These are phyloP conservation scores for Saprolegnia diclina DNA, from an alignment of 352 stramenopile genomes.

Conservation along the genomic window DNA sequence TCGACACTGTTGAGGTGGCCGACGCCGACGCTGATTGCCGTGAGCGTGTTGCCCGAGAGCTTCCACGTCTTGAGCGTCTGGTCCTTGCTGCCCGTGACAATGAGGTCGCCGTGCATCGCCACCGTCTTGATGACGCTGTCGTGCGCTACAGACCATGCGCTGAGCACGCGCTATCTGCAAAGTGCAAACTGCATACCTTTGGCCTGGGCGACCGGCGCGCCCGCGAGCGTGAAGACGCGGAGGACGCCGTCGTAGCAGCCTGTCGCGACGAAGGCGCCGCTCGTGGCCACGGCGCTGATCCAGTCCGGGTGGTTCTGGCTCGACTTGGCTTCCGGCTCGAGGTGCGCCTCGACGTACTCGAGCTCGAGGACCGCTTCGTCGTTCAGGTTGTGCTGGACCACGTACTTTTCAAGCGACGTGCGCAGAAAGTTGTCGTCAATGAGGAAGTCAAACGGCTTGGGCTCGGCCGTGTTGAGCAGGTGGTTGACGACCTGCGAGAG, in stretches of 20 bases:
- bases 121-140: constrained; percentile 71
- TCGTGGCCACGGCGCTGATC: constrained; percentile 66
- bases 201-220: constrained; percentile 47
- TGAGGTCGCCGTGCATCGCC: constrained; percentile 47
- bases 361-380: constrained; percentile 82
- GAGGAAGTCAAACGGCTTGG: constrained; percentile 83
- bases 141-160: constrained; percentile 35
- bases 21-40: constrained; percentile 47
- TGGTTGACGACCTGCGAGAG: constrained; percentile 89
- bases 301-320: constrained; percentile 75
- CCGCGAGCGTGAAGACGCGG: constrained; percentile 59
- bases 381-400: constrained; percentile 52
- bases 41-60: constrained; percentile 41
- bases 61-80: constrained; percentile 65
- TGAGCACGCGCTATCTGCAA: background rate
- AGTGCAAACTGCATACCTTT: constrained; percentile 32
- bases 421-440: constrained; percentile 69
- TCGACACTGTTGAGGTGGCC: constrained; percentile 83
- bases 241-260: constrained; percentile 84
- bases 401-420: constrained; percentile 71
- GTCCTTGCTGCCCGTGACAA: constrained; percentile 74
- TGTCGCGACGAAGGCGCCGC: constrained; percentile 46
- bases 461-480: constrained; percentile 52
- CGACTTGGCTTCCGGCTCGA: constrained; percentile 61
- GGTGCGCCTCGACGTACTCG: constrained; percentile 83